These are phyloP conservation scores for Puccinia polysora DNA, from an alignment of 1,284 basidiomycete genomes.

Conservation along the genomic window DNA sequence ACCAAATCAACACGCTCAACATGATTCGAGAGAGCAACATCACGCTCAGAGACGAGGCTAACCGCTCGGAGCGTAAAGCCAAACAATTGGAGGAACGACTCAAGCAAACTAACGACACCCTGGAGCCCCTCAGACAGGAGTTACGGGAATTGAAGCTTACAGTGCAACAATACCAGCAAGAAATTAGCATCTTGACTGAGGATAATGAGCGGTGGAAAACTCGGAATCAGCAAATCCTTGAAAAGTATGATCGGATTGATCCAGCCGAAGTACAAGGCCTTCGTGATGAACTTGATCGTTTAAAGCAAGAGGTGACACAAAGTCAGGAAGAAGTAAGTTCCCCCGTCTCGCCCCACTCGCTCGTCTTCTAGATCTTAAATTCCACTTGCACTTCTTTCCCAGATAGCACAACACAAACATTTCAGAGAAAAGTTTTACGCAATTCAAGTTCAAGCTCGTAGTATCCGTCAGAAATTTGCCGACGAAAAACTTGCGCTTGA, in stretches of 20 bases:
- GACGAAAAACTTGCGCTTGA: conserved; percentile 24
- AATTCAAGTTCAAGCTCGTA: conserved; percentile 24
- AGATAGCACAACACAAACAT: conserved; percentile 2
- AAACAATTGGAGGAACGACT: conserved; percentile 59
- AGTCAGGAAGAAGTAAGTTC: conserved; percentile 19
- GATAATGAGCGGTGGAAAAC: conserved; percentile 80
- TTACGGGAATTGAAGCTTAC: conserved; percentile 67
- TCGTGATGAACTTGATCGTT: conserved; percentile 33
- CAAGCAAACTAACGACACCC: conserved; percentile 58
- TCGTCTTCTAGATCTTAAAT: background rate
- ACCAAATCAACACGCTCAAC: conserved; percentile 80
- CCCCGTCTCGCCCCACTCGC: background rate
- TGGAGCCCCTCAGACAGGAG: conserved; percentile 72
- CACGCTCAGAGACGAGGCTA: conserved; percentile 71
- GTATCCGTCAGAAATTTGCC: background rate
- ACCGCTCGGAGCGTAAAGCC: conserved; percentile 63
- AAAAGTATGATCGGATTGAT: conserved; percentile 56
- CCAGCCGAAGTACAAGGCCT: conserved; percentile 41
- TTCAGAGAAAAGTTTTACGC: conserved; percentile 14
- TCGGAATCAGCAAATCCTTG: conserved; percentile 71
- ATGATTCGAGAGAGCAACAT: conserved; percentile 81
- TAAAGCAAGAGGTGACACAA: conserved; percentile 10
- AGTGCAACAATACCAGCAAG: conserved; percentile 65
- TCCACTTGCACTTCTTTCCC: background rate
- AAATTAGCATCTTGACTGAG: conserved; percentile 68